Evolutionary conservation across 2,329 filamentous ascomycete species (phyloP), one percentile per base, ranked within the genome.

Genomic region (Emmonsiellopsis sp.): DNA sequence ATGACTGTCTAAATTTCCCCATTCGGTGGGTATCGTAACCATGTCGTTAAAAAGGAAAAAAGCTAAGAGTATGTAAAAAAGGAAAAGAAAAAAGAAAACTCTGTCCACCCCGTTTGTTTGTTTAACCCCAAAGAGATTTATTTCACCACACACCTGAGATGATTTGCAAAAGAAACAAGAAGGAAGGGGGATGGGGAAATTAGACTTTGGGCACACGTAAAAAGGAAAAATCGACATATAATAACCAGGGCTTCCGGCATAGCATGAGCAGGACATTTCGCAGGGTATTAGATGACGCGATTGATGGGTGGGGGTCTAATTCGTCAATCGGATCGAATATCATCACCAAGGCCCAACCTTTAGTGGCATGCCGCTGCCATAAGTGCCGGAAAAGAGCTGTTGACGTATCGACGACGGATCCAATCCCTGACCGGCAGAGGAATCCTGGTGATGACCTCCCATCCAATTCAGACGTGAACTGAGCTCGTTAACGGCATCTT

Each of bases 391-490:
- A 52, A 81, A 66, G 42, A 82, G 68, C 60, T 82, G 79, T 47
- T 81, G 77, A 53, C 79, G 72, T 47, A 82, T 78, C 45, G 71
- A 77, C 32, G 70, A 68, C 52, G 70, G 58, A 50, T 76, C 71
- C 36, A 7, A 11, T 49, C 62, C 71, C 55, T 66, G 58, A 59
- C 58, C 59, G 58, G 63, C 56, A 59, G 62, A 56, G 61, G 61
- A 42, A 56, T 60, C 53, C 60, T 63, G 42, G 58, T 56, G 9
- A 50, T 66, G 60, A 45, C 76, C 73, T 52, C 79, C 83, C 76
- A 90, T 87, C 88, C 90, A 95, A 42, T 86, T 87, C 32, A 95
- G 76, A 57, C 84, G 85, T 39, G 77, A 77, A 13, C 82, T 79
- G 70, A 97, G 81, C 63, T 90, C 86, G 52, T 85, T 81, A 57